These are phyloP conservation scores for Auriscalpium orientale DNA, from an alignment of 768 basidiomycete species.

Conservation along the genomic window DNA sequence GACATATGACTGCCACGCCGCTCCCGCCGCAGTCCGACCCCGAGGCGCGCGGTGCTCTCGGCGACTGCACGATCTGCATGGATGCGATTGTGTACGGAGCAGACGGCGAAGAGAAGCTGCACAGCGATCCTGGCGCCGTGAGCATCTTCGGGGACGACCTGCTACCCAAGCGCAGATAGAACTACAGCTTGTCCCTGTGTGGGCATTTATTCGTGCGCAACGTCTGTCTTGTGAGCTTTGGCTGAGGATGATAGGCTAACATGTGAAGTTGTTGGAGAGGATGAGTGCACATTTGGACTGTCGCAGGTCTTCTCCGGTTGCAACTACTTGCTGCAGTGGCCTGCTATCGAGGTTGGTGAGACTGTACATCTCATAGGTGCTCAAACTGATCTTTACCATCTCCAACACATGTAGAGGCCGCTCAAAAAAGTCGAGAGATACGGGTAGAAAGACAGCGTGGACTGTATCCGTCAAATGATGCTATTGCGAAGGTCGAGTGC, in stretches of 20 bases:
- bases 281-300: conserved; percentile 27
- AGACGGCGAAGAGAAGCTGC: conserved; percentile 29
- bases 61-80: conserved; percentile 93
- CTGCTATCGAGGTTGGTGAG: conserved; percentile 56
- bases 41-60: conserved; percentile 69
- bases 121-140: background rate
- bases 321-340: conserved; percentile 41
- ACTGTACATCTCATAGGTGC: background rate
- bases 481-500: too few relatives aligned
- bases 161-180: conserved; percentile 34
- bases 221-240: background rate
- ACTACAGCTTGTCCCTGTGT: conserved; percentile 84
- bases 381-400: background rate
- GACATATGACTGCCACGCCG: conserved; percentile 73
- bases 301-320: background rate
- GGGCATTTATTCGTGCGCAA: conserved; percentile 83
- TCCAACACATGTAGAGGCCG: conserved; percentile 82
- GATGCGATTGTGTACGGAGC: conserved; percentile 49
- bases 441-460: too few relatives aligned
- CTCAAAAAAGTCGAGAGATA: too few relatives aligned
- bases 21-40: conserved; percentile 54
- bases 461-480: too few relatives aligned
- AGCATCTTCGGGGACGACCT: conserved; percentile 1
- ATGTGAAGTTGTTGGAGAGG: conserved; percentile 65
- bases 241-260: background rate